Conservation (phyloP, 2,329 filamentous ascomycete genomes). For the Chaetomium olivaceum region DNA sequence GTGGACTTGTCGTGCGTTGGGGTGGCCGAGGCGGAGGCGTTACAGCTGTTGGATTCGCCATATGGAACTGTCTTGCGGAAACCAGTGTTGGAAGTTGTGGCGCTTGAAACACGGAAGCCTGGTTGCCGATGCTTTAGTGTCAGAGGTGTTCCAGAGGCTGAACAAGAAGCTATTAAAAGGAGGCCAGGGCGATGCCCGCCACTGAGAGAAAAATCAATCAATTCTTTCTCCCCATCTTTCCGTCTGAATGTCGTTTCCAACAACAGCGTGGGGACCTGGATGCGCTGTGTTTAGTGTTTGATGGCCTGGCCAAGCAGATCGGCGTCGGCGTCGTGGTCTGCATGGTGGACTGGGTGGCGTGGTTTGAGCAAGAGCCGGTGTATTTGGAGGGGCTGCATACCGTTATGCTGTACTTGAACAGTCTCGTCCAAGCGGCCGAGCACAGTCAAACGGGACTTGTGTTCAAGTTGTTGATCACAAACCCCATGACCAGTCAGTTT, state of each 20-base stretch:
- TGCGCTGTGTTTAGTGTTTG: not conserved
- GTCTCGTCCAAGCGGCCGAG: not conserved
- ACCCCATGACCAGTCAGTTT: not conserved
- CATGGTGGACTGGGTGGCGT: not conserved
- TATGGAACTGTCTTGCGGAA: too few relatives aligned
- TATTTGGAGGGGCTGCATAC: not conserved
- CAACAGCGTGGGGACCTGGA: not conserved
- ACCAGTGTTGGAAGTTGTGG: too few relatives aligned
- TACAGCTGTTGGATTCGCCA: too few relatives aligned
- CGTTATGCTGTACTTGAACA: not conserved
- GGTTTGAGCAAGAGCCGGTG: not conserved
- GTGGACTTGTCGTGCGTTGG: not conserved
- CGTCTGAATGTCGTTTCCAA: too few relatives aligned
- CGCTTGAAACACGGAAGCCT: too few relatives aligned
- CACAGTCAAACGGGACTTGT: not conserved
- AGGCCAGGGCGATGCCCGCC: too few relatives aligned
- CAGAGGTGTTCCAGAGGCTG: too few relatives aligned
- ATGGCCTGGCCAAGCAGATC: not conserved
- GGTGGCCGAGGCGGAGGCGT: not conserved
- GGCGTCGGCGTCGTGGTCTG: not conserved
- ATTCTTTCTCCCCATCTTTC: too few relatives aligned
- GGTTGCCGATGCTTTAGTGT: too few relatives aligned
- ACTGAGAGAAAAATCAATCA: too few relatives aligned
- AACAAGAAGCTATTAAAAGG: too few relatives aligned
- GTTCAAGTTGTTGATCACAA: not conserved